Evolutionary conservation across 441 rosid species (phyloP), one percentile per base, ranked within the genome.

Genomic region (Gossypium gossypioides): DNA sequence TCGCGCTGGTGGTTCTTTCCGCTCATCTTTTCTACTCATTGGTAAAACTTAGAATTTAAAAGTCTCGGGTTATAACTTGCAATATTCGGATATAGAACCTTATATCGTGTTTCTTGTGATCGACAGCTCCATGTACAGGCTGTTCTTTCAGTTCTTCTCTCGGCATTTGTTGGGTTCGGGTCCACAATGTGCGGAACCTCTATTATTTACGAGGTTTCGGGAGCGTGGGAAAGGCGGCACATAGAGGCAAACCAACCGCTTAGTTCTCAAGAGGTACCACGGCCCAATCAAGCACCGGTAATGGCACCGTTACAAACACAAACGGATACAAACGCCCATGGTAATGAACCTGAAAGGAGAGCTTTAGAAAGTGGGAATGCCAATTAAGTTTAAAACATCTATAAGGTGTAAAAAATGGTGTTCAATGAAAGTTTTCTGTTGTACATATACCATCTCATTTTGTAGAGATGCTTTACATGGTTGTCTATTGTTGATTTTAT

Each of bases 81-180:
- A 29, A 19, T 59, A 2, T 29, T 27, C 12, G 6, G 0, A 6
- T 37, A 0, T 2, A 34, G 29, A 16, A 25, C 13, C 21, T 4
- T 21, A 50, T 18, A 57, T 22, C 18, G 10, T 51, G 2, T 44
- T 62, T 42, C 24, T 34, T 57, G 50, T 51, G 54, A 21, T 83
- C 73, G 72, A 74, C 86, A 92, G 98, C 76, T 90, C 76, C 90
- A 83, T 72, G 72, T 87, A 81, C 91, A 88, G 77, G 81, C 92
- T 58, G 83, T 90, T 67, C 77, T 89, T 48, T 75, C 91, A 34
- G 85, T 92, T 78, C 86, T 92, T 32, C 85, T 92, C 32, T 92
- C 99, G 46, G 81, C 91, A 25, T 81, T 92, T 66, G 74, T 84
- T 7, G 98, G 98, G 37, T 92, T 92, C 52, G 99, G 98, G 73